phyloP scores from a whole-genome alignment of 805 yeast genomes.

The Barnettozyma salicaria region DNA sequence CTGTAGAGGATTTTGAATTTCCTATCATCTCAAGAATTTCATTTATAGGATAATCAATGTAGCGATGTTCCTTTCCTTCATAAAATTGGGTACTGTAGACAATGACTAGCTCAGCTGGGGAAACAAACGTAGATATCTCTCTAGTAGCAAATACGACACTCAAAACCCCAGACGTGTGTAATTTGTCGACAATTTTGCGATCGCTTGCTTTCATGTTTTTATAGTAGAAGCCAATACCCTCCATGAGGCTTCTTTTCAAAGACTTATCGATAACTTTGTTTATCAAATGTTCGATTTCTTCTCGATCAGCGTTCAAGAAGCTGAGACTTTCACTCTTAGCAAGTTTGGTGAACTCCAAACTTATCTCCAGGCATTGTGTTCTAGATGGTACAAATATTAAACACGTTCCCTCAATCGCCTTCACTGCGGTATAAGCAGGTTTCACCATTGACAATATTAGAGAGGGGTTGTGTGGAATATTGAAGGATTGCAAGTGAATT shows the following conservation, averaged over 20 bases:
- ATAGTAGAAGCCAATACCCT: constrained; percentile 64
- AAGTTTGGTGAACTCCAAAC: constrained; percentile 36
- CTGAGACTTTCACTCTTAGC: constrained; percentile 33
- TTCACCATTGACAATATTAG: constrained; percentile 45
- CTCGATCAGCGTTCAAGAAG: constrained; percentile 36
- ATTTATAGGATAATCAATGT: constrained; percentile 59
- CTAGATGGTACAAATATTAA: constrained; percentile 56
- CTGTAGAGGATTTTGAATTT: constrained; percentile 27
- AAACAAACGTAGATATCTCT: constrained; percentile 46
- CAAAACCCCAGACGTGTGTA: constrained; percentile 46
- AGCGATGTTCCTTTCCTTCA: constrained; percentile 70
- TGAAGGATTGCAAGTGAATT: constrained; percentile 48
- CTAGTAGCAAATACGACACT: constrained; percentile 54
- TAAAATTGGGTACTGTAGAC: constrained; percentile 65
- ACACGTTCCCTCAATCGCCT: constrained; percentile 30
- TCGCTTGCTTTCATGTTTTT: constrained; percentile 54
- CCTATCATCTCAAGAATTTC: constrained; percentile 65
- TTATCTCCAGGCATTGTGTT: constrained; percentile 47
- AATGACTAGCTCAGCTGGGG: constrained; percentile 49
- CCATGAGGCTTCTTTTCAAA: constrained; percentile 37
- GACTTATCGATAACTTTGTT: constrained; percentile 41
- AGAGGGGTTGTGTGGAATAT: constrained; percentile 45
- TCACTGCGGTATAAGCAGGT: constrained; percentile 41
- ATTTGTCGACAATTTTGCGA: constrained; percentile 43
- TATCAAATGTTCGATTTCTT: constrained; percentile 36